phyloP scores from a whole-genome alignment of 768 basidiomycete species.

The Boletus bicolor region DNA sequence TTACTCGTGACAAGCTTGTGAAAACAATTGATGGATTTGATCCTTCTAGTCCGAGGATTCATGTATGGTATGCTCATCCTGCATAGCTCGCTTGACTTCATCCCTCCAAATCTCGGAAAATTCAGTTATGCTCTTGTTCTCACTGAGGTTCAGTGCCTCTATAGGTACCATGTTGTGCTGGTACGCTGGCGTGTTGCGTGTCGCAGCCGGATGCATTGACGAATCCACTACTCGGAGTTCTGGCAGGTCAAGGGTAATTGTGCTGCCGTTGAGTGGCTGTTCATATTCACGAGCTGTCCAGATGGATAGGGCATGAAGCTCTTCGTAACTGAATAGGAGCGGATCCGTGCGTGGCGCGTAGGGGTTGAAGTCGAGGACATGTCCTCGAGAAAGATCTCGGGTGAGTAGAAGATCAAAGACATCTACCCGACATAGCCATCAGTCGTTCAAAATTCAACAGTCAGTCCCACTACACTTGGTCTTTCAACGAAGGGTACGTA shows the following conservation, averaged over 20 bases:
- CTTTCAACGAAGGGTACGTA: slow-evolving; percentile 36
- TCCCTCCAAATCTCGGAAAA: slow-evolving; percentile 69
- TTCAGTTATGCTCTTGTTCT: slow-evolving; percentile 65
- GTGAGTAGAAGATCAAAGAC: slow-evolving; percentile 85
- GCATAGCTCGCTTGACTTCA: slow-evolving; percentile 40
- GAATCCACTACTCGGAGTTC: slow-evolving; percentile 71
- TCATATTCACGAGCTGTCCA: slow-evolving; percentile 3
- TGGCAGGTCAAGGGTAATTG: slow-evolving; percentile 25
- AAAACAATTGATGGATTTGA: neutral
- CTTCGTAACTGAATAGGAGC: slow-evolving; percentile 80
- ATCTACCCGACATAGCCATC: slow-evolving; percentile 40
- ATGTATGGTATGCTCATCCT: slow-evolving; percentile 4
- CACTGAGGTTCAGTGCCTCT: slow-evolving; percentile 79
- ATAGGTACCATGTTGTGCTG: slow-evolving; percentile 91
- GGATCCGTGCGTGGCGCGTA: slow-evolving; percentile 85
- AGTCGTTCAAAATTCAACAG: neutral
- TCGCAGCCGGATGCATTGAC: slow-evolving; percentile 63
- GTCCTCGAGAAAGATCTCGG: slow-evolving; percentile 68
- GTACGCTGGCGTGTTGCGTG: slow-evolving; percentile 64
- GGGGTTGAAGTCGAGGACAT: slow-evolving; percentile 90
- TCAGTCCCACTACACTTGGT: neutral
- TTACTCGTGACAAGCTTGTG: neutral
- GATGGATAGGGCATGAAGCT: slow-evolving; percentile 48
- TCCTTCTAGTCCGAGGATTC: neutral
- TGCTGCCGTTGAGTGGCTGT: neutral